phyloP scores from a whole-genome alignment of 1,139 yeast genomes.

The Suhomyces yuchorum region DNA sequence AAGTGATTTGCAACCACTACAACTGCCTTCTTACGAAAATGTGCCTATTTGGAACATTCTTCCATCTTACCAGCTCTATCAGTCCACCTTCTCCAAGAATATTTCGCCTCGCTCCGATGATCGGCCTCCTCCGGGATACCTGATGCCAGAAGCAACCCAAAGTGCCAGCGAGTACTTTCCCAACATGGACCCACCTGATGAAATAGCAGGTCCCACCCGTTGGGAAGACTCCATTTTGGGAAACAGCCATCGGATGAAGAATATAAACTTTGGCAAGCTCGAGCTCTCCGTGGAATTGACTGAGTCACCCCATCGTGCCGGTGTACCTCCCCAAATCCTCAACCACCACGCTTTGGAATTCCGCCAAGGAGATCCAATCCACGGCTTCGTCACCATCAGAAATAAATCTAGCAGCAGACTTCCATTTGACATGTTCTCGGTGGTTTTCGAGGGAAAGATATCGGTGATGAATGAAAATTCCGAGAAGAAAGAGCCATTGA shows the following conservation, averaged over 20 bases:
- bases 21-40: conserved; percentile 19
- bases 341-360: conserved; percentile 36
- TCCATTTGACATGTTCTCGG: conserved; percentile 46
- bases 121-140: conserved; percentile 42
- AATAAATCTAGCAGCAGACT: conserved; percentile 32
- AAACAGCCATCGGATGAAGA: conserved; percentile 27
- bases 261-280: conserved; percentile 21
- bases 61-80: conserved; percentile 47
- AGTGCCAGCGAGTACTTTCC: conserved; percentile 20
- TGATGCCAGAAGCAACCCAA: conserved; percentile 25
- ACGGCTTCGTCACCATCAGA: conserved; percentile 41
- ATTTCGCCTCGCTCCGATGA: conserved; percentile 40
- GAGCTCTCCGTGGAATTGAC: conserved; percentile 24
- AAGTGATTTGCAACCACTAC: not conserved
- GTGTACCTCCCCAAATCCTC: conserved; percentile 26
- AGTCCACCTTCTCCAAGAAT: conserved; percentile 41
- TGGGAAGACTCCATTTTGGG: conserved; percentile 33
- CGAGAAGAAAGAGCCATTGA: conserved; percentile 21
- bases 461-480: conserved; percentile 26
- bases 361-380: conserved; percentile 43
- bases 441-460: conserved; percentile 38
- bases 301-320: conserved; percentile 19
- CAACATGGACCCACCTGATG: conserved; percentile 7
- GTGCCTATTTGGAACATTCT: conserved; percentile 39
- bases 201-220: conserved; percentile 12